A percentile compares a stretch with the other conserved stretches of the same genome.
These are phyloP conservation scores for Cladosporium phlei DNA, from an alignment of 2,329 filamentous ascomycete genomes.

Conservation along the genomic window DNA sequence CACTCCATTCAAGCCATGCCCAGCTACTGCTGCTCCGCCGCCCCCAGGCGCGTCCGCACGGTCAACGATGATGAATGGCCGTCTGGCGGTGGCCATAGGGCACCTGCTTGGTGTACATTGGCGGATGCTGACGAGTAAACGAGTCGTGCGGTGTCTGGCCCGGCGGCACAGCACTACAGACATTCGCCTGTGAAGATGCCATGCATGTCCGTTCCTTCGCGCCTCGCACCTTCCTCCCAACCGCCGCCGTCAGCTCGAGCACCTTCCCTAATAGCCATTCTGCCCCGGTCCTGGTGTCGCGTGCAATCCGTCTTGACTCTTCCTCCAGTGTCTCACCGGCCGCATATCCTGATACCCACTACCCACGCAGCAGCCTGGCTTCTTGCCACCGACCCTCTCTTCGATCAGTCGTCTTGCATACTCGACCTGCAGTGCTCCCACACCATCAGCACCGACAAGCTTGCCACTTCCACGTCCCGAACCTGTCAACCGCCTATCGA, in stretches of 20 bases:
- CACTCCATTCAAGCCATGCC: too few relatives aligned
- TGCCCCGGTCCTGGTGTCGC: slow-evolving; percentile 11
- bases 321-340: not conserved
- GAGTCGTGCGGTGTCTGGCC: slow-evolving; percentile 9
- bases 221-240: slow-evolving; percentile 3
- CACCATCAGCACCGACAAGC: not conserved
- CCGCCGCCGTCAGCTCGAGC: slow-evolving; percentile 4
- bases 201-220: slow-evolving; percentile 13
- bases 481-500: not conserved
- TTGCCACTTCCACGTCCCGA: not conserved
- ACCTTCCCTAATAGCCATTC: slow-evolving; percentile 10
- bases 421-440: slow-evolving; percentile 8
- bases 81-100: slow-evolving; percentile 1
- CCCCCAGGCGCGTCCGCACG: too few relatives aligned
- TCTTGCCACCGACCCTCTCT: not conserved
- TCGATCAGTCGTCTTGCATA: slow-evolving; percentile 2
- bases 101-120: not conserved
- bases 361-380: not conserved
- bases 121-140: not conserved
- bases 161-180: not conserved
- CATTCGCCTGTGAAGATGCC: slow-evolving; percentile 11
- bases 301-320: slow-evolving; percentile 1
- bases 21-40: too few relatives aligned
- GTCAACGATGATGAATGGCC: too few relatives aligned
- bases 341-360: too few relatives aligned